These are phyloP conservation scores for Eurotiales sp. DNA, from an alignment of 2,329 filamentous ascomycete genomes.

Conservation along the genomic window DNA sequence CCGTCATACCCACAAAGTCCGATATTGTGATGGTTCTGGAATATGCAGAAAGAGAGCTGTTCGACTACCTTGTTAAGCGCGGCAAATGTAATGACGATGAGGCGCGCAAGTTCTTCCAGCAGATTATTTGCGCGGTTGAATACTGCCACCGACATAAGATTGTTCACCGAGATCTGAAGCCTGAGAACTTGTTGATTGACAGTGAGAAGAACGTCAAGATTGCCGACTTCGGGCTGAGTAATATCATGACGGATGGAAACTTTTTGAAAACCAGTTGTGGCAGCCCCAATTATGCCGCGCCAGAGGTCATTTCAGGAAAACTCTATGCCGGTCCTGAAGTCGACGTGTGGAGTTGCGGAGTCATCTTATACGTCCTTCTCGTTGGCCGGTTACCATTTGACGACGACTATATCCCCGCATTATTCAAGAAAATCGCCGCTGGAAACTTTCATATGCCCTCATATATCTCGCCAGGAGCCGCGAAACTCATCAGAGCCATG, in stretches of 20 bases:
- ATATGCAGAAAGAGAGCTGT: constrained; percentile 92
- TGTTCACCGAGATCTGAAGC: constrained; percentile 94
- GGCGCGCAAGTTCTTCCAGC: constrained; percentile 97
- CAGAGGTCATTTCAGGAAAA: constrained; percentile 96
- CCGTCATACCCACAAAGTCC: constrained; percentile 87
- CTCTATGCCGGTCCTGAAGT: constrained; percentile 96
- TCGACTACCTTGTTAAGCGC: constrained; percentile 95
- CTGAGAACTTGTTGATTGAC: constrained; percentile 92
- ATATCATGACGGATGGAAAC: constrained; percentile 99
- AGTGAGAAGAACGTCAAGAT: constrained; percentile 98
- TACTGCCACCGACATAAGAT: constrained; percentile 99
- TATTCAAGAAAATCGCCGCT: constrained; percentile 96
- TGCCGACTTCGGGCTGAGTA: constrained; percentile 96
- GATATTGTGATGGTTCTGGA: constrained; percentile 99
- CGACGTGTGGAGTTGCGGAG: constrained; percentile 74
- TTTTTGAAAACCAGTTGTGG: constrained; percentile 98
- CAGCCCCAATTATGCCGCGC: constrained; percentile 96
- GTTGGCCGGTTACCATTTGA: constrained; percentile 80
- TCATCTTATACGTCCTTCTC: constrained; percentile 64
- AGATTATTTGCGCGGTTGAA: constrained; percentile 97
- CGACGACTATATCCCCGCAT: constrained; percentile 93
- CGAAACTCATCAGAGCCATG: constrained; percentile 78
- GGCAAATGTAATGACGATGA: constrained; percentile 87
- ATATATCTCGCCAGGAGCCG: constrained; percentile 81
- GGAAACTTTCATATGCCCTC: constrained; percentile 89